phyloP scores from a whole-genome alignment of 192 early-diverging fungal species.

The Mortierella alpina region DNA sequence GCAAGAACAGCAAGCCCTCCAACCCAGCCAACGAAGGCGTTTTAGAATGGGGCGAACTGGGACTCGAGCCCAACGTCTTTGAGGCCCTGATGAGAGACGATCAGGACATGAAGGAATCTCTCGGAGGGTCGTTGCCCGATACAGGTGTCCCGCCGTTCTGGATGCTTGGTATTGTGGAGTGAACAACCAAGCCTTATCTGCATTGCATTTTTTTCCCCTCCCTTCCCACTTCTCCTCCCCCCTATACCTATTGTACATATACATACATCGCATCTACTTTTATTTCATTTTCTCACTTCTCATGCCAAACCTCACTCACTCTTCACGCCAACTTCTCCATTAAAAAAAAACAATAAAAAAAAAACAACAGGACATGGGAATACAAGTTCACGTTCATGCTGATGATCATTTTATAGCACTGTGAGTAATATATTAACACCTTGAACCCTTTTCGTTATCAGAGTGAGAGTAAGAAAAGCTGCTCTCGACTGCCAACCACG shows the following conservation, averaged over 20 bases:
- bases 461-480: no score
- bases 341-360: neutral
- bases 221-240: neutral
- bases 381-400: no score
- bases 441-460: no score
- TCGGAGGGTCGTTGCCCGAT: constrained; percentile 40
- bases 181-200: neutral
- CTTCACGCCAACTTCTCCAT: neutral
- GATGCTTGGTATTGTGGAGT: constrained; percentile 61
- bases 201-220: neutral
- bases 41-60: constrained; percentile 42
- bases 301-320: neutral
- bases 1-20: neutral
- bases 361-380: no score
- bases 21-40: constrained; percentile 32
- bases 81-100: constrained; percentile 43
- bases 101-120: constrained; percentile 37
- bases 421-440: no score
- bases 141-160: constrained; percentile 64
- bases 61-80: constrained; percentile 40
- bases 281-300: neutral
- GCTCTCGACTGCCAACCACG: no score
- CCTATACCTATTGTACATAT: constrained; percentile 19
- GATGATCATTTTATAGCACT: no score
- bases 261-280: neutral